phyloP scores from a whole-genome alignment of 1,139 yeast species.

The Saccharomyces hybrid region DNA sequence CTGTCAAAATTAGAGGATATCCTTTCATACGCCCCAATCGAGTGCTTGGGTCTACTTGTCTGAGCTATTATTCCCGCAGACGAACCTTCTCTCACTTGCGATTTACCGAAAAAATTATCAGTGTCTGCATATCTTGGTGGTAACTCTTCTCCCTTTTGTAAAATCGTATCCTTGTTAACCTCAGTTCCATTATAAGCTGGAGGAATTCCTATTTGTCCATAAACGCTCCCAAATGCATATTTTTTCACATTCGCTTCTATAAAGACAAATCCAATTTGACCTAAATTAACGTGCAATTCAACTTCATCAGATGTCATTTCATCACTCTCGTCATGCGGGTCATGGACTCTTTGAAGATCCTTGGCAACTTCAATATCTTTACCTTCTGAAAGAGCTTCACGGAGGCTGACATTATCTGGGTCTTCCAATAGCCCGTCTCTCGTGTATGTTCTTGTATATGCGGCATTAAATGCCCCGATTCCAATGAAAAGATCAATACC shows the following conservation, averaged over 20 bases:
- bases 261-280: slow-evolving; percentile 88
- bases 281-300: slow-evolving; percentile 73
- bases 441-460: slow-evolving; percentile 31
- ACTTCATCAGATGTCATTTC: slow-evolving; percentile 26
- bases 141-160: slow-evolving; percentile 66
- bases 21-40: slow-evolving; percentile 15
- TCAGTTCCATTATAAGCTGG: slow-evolving; percentile 55
- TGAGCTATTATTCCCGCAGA: not conserved
- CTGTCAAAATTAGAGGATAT: slow-evolving; percentile 20
- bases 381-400: slow-evolving; percentile 21
- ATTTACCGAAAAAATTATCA: slow-evolving; percentile 48
- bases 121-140: slow-evolving; percentile 51
- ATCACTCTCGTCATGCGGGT: slow-evolving; percentile 14
- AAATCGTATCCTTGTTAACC: slow-evolving; percentile 48
- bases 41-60: not conserved
- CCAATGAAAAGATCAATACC: slow-evolving; percentile 58
- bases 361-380: slow-evolving; percentile 19
- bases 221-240: slow-evolving; percentile 81
- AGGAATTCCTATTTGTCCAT: slow-evolving; percentile 67
- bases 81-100: slow-evolving; percentile 12
- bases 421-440: slow-evolving; percentile 31
- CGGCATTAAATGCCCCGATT: slow-evolving; percentile 31
- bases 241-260: slow-evolving; percentile 87
- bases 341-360: slow-evolving; percentile 20
- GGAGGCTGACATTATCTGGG: slow-evolving; percentile 28